phyloP scores from a whole-genome alignment of 192 early-diverging fungal genomes.

The Backusella luteola region DNA sequence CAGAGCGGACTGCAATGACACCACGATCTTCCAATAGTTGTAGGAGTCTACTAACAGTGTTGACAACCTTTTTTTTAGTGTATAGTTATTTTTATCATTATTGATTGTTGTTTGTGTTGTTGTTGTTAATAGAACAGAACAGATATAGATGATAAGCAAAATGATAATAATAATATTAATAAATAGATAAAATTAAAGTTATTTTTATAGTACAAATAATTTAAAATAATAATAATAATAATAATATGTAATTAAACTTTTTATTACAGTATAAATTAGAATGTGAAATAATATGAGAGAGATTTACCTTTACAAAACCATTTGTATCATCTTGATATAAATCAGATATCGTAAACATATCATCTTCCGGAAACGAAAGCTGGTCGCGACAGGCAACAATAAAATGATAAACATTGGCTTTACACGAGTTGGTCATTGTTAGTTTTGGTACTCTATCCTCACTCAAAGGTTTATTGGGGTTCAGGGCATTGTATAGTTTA shows the following conservation, averaged over 20 bases:
- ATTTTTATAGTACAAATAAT: slow-evolving; percentile 2
- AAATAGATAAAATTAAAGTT: neutral
- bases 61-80: slow-evolving; percentile 59
- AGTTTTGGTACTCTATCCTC: slow-evolving; percentile 45
- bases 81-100: slow-evolving; percentile 53
- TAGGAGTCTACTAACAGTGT: slow-evolving; percentile 75
- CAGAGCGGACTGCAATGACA: slow-evolving; percentile 41
- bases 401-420: slow-evolving; percentile 86
- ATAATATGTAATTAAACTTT: neutral
- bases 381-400: slow-evolving; percentile 81
- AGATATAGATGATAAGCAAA: neutral
- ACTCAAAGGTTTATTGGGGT: slow-evolving; percentile 56
- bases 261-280: neutral
- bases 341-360: slow-evolving; percentile 83
- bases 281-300: neutral
- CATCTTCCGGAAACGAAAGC: slow-evolving; percentile 68
- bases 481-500: slow-evolving; percentile 69
- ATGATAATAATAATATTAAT: slow-evolving; percentile 59
- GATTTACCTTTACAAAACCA: slow-evolving; percentile 87
- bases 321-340: slow-evolving; percentile 95
- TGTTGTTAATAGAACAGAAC: neutral
- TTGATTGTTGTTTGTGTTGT: slow-evolving; percentile 54
- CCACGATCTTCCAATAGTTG: slow-evolving; percentile 72
- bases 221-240: neutral
- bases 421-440: slow-evolving; percentile 66